A percentile compares a stretch with the other conserved stretches of the same genome.
phyloP scores from a whole-genome alignment of 306 rosid genomes.

The Quercus wislizeni region DNA sequence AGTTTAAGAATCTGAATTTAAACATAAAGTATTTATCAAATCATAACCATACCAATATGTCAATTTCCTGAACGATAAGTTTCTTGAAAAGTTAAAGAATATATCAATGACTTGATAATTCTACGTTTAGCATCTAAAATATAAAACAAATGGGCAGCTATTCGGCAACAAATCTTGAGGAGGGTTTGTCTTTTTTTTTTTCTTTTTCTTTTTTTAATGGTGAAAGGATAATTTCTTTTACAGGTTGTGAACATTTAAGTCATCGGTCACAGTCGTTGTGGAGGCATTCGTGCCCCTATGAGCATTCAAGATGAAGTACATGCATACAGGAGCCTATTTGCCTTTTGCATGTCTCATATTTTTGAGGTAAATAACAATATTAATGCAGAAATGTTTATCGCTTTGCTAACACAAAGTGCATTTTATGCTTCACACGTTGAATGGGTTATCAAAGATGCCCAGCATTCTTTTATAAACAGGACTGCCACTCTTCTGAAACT shows the following conservation, averaged over 20 bases:
- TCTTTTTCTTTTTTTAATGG: too few species aligned
- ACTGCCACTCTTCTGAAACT: too few species aligned
- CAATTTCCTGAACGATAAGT: not conserved
- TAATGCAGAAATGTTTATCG: conserved; percentile 16
- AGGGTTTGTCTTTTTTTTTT: too few species aligned
- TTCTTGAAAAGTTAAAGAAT: not conserved
- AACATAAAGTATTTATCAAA: not conserved
- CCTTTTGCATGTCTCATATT: not conserved
- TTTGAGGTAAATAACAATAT: not conserved
- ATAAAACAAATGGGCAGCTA: not conserved
- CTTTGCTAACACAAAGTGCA: not conserved
- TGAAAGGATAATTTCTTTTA: conserved; percentile 3
- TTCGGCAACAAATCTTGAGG: not conserved
- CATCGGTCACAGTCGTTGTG: conserved; percentile 97
- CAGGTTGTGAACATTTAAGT: conserved; percentile 83
- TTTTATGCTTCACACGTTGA: too few species aligned
- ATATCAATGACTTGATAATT: not conserved
- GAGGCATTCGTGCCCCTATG: conserved; percentile 97
- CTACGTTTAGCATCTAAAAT: not conserved
- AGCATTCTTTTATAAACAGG: too few species aligned
- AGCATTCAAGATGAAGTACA: conserved; percentile 64
- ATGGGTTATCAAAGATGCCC: too few species aligned
- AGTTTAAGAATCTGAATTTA: not conserved
- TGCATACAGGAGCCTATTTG: not conserved
- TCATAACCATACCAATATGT: not conserved